Percentiles rank a stretch among this genome's conserved stretches.
These are phyloP conservation scores for Talaromyces albobiverticillius DNA, from an alignment of 2,329 filamentous ascomycete genomes.

Conservation along the genomic window DNA sequence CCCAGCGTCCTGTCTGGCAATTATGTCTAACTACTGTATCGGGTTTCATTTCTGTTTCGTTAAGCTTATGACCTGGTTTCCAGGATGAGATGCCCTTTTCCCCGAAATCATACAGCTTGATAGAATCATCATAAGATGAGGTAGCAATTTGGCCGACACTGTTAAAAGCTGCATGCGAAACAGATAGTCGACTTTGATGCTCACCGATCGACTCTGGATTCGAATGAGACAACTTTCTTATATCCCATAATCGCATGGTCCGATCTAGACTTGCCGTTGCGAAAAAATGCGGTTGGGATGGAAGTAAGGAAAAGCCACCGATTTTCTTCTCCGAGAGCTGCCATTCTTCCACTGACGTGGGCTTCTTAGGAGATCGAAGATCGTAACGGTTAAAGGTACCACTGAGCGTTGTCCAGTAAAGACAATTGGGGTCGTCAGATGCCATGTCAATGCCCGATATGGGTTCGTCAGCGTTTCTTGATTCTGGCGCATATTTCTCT, in stretches of 20 bases:
- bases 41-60: slow-evolving; percentile 65
- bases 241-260: slow-evolving; percentile 87
- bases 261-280: slow-evolving; percentile 89
- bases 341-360: slow-evolving; percentile 62
- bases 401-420: slow-evolving; percentile 85
- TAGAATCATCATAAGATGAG: slow-evolving; percentile 88
- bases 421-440: slow-evolving; percentile 63
- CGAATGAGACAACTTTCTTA: slow-evolving; percentile 67
- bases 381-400: slow-evolving; percentile 82
- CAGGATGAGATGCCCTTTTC: slow-evolving; percentile 56
- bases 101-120: slow-evolving; percentile 84
- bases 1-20: slow-evolving; percentile 93
- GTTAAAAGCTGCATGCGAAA: slow-evolving; percentile 91
- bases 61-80: slow-evolving; percentile 58
- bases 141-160: slow-evolving; percentile 82
- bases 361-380: slow-evolving; percentile 54
- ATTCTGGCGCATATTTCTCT: slow-evolving; percentile 74
- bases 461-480: slow-evolving; percentile 68
- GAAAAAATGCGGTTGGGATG: slow-evolving; percentile 73
- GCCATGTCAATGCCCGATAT: slow-evolving; percentile 83
- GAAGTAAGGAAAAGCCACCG: slow-evolving; percentile 84
- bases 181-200: slow-evolving; percentile 77
- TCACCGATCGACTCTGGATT: slow-evolving; percentile 72
- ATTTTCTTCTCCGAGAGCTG: slow-evolving; percentile 88
- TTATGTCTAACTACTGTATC: slow-evolving; percentile 73